phyloP scores from a whole-genome alignment of 192 early-diverging fungal genomes.

The Gigaspora rosea region DNA sequence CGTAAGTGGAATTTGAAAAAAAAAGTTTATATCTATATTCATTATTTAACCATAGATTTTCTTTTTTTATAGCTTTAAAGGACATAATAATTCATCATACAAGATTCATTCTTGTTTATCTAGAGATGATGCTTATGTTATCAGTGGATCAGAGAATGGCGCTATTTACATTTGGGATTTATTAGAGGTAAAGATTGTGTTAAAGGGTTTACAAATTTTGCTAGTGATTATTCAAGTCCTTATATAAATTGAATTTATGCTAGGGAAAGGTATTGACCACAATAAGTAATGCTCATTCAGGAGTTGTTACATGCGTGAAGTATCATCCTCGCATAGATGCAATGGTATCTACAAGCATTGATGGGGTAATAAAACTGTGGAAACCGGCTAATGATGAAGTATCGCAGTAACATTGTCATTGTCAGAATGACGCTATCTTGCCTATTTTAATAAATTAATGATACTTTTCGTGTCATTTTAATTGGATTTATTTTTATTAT shows the following conservation, averaged over 20 bases:
- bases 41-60: not conserved
- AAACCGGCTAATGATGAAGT: constrained; percentile 10
- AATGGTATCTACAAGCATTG: constrained; percentile 68
- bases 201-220: not conserved
- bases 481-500: no score
- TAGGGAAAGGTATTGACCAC: constrained; percentile 52
- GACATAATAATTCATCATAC: constrained; percentile 81
- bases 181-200: constrained; percentile 50
- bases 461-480: no score
- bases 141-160: constrained; percentile 91
- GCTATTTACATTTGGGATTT: constrained; percentile 86
- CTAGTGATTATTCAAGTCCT: not conserved
- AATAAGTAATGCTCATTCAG: constrained; percentile 53
- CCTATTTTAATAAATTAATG: no score
- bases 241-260: not conserved
- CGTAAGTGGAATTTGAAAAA: constrained; percentile 46
- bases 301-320: constrained; percentile 63
- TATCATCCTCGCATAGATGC: constrained; percentile 66
- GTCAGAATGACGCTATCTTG: not conserved
- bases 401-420: not conserved
- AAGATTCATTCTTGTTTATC: constrained; percentile 71
- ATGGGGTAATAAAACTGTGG: constrained; percentile 71
- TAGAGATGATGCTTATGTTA: constrained; percentile 69
- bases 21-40: not conserved
- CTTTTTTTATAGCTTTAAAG: constrained; percentile 58